phyloP scores from a whole-genome alignment of 1,284 basidiomycete species.

The Ustilago xerochloae region DNA sequence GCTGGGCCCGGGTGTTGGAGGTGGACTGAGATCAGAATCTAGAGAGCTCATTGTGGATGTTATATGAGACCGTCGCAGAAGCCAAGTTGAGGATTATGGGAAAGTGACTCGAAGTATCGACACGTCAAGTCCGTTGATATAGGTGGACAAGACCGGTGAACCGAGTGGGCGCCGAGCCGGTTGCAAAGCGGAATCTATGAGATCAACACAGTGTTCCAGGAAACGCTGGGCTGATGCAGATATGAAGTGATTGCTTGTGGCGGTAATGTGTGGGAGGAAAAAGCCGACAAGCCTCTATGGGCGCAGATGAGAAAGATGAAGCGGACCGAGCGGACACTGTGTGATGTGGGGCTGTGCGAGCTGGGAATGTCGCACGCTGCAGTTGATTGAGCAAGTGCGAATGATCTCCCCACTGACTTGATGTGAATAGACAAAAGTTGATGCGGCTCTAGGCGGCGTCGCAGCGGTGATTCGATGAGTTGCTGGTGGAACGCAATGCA shows the following conservation, averaged over 20 bases:
- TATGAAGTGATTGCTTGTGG: background rate
- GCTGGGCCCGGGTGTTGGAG: constrained; percentile 43
- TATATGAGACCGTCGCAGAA: background rate
- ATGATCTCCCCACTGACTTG: no score
- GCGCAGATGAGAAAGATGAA: constrained; percentile 6
- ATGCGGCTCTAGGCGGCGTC: no score
- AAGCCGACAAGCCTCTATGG: constrained; percentile 6
- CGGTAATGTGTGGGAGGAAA: constrained; percentile 7
- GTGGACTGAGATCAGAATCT: constrained; percentile 27
- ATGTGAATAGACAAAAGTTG: no score
- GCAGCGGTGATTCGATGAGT: no score
- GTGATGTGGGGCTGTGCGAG: background rate
- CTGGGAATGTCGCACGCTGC: background rate
- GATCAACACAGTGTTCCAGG: background rate
- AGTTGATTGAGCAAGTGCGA: background rate
- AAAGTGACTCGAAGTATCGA: background rate
- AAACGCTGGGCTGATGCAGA: background rate
- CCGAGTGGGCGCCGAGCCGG: background rate
- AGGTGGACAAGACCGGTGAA: background rate
- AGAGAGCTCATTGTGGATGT: constrained; percentile 9
- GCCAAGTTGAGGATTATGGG: background rate
- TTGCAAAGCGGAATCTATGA: constrained; percentile 1
- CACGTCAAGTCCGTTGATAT: constrained; percentile 1
- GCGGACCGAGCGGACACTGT: constrained; percentile 1
- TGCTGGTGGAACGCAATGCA: no score